Evolutionary conservation across 768 basidiomycete genomes (phyloP).

Genomic region (Amanita pseudoporphyria): DNA sequence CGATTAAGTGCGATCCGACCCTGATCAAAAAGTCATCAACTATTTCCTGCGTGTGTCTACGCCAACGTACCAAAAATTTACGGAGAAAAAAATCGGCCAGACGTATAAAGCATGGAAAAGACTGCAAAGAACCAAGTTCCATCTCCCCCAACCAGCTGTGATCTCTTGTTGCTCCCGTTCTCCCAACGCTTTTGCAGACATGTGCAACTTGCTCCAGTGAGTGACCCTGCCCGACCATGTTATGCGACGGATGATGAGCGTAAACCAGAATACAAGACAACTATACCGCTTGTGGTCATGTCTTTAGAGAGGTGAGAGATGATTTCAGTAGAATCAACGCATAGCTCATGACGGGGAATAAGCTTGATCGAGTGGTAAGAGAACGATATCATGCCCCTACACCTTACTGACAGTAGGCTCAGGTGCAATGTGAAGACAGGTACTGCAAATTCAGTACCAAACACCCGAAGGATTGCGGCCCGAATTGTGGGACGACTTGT

Average conservation of each 20-base stretch:
- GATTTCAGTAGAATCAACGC: neutral
- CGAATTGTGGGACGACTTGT: constrained; percentile 50
- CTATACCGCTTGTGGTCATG: constrained; percentile 49
- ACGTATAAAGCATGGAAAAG: constrained; percentile 4
- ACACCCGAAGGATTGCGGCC: constrained; percentile 52
- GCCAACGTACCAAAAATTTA: constrained; percentile 11
- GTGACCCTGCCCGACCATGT: constrained; percentile 13
- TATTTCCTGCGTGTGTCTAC: constrained; percentile 5
- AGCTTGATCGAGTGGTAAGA: constrained; percentile 56
- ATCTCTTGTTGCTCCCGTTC: constrained; percentile 16
- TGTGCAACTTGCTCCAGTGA: constrained; percentile 73
- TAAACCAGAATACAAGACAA: constrained; percentile 51
- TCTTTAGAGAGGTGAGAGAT: constrained; percentile 37
- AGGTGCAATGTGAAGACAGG: constrained; percentile 59
- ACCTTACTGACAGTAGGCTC: constrained; percentile 11
- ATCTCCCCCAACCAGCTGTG: constrained; percentile 9
- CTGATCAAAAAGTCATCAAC: constrained; percentile 9
- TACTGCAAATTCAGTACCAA: constrained; percentile 63
- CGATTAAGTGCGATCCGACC: constrained; percentile 8
- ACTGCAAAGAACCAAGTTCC: constrained; percentile 6
- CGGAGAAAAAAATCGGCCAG: constrained; percentile 7
- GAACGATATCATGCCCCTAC: constrained; percentile 7
- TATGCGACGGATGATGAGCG: constrained; percentile 13
- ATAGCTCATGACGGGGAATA: neutral
- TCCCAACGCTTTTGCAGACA: constrained; percentile 19